These are phyloP conservation scores for Lepraria neglecta DNA, from an alignment of 495 filamentous ascomycete genomes.

Conservation along the genomic window DNA sequence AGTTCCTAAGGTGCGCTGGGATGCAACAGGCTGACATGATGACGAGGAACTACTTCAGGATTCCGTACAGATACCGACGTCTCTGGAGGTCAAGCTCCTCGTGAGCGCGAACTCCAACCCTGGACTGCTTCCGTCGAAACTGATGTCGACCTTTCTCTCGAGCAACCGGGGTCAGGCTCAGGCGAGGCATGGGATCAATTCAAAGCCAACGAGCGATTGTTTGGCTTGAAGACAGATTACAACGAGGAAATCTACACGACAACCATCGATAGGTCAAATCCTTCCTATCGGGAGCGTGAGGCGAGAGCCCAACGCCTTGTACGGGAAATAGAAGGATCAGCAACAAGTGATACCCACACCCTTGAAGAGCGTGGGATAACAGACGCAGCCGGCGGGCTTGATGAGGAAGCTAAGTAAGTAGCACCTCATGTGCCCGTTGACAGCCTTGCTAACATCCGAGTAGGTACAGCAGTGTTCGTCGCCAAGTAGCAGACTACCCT, in stretches of 20 bases:
- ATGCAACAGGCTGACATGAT: neutral
- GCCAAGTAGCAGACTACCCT: constrained; percentile 61
- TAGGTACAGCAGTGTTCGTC: constrained; percentile 86
- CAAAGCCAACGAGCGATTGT: constrained; percentile 76
- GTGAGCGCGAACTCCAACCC: constrained; percentile 71
- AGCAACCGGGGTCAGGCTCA: constrained; percentile 40
- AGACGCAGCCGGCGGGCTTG: constrained; percentile 57
- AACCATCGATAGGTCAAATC: constrained; percentile 71
- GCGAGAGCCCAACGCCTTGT: constrained; percentile 78
- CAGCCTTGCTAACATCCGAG: constrained; percentile 17
- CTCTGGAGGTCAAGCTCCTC: constrained; percentile 59
- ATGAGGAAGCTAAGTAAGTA: constrained; percentile 86
- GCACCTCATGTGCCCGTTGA: neutral
- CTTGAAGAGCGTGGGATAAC: constrained; percentile 80
- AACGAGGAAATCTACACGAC: constrained; percentile 95
- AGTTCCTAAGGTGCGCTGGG: constrained; percentile 1
- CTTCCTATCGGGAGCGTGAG: constrained; percentile 67
- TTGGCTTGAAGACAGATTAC: constrained; percentile 80
- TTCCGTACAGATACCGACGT: constrained; percentile 91
- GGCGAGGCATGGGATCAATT: constrained; percentile 84
- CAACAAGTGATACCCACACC: constrained; percentile 67
- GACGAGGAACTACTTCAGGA: constrained; percentile 43
- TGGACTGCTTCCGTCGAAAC: constrained; percentile 72
- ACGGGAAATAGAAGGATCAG: constrained; percentile 75
- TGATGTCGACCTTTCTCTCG: constrained; percentile 61